Percentiles rank a stretch among this genome's conserved stretches.
These are phyloP conservation scores for Echinosophora koreensis DNA, from an alignment of 306 rosid species.

Conservation along the genomic window DNA sequence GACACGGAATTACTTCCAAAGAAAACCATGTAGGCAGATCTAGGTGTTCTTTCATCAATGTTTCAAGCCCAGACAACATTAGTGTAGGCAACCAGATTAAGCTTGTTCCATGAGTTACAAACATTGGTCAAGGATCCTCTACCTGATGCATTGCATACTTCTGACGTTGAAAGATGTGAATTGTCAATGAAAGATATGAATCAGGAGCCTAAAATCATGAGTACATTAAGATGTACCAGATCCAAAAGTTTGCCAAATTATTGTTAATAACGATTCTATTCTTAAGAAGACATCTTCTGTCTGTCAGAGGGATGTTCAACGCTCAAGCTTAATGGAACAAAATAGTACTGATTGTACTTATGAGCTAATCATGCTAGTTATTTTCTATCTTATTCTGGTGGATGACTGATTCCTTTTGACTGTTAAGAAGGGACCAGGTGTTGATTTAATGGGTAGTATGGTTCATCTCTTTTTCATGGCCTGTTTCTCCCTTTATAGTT, in stretches of 20 bases:
- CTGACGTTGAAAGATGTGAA: conserved; percentile 48
- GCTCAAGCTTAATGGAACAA: conserved; percentile 60
- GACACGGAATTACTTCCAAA: too few relatives aligned
- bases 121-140: conserved; percentile 15
- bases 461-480: not conserved
- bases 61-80: too few relatives aligned
- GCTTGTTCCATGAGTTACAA: not conserved
- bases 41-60: too few relatives aligned
- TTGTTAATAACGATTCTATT: conserved; percentile 32
- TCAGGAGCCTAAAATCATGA: conserved; percentile 46
- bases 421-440: too few relatives aligned
- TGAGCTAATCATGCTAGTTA: conserved; percentile 57
- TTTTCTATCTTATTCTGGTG: conserved; percentile 15
- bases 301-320: conserved; percentile 32
- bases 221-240: conserved; percentile 21
- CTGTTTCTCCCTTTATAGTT: not conserved
- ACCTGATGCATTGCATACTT: conserved; percentile 51
- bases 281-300: conserved; percentile 32
- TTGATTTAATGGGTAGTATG: not conserved
- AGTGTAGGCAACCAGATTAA: too few relatives aligned
- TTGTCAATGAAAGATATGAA: conserved; percentile 39
- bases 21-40: too few relatives aligned
- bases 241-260: conserved; percentile 33
- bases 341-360: conserved; percentile 55
- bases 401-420: conserved; percentile 13